phyloP scores from a whole-genome alignment of 345 rosid species.

The Hibiscus mutabilis region DNA sequence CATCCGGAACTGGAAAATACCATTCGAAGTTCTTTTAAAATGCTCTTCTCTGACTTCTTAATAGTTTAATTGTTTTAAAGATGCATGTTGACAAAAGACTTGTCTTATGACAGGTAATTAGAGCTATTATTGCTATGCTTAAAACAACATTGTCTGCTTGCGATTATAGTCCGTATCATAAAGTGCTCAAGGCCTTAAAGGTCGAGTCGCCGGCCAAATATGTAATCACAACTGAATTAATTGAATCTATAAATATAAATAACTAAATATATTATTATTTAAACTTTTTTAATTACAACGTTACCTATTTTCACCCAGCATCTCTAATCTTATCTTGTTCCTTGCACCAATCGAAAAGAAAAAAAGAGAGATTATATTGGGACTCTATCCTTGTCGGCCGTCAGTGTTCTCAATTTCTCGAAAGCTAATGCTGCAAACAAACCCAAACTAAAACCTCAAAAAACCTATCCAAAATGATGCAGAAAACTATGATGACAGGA shows the following conservation, averaged over 20 bases:
- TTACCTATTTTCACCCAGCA: too few species aligned
- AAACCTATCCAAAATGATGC: constrained; percentile 7
- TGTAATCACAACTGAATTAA: too few species aligned
- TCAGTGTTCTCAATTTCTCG: neutral
- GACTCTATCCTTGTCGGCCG: neutral
- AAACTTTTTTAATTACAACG: too few species aligned
- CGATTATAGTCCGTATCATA: constrained; percentile 74
- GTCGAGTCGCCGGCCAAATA: too few species aligned
- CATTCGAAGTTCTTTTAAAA: constrained; percentile 28
- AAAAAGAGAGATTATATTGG: neutral
- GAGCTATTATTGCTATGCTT: constrained; percentile 73
- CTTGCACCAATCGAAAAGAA: too few species aligned
- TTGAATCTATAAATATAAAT: too few species aligned
- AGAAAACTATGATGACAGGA: constrained; percentile 49
- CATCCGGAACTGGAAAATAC: constrained; percentile 82
- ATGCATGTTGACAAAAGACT: constrained; percentile 9
- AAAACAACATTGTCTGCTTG: constrained; percentile 67
- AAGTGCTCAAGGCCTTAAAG: constrained; percentile 61
- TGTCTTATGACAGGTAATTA: constrained; percentile 47
- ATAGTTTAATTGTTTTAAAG: neutral
- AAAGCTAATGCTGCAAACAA: neutral
- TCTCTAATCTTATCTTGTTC: too few species aligned
- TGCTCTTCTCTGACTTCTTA: neutral
- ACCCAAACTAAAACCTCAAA: neutral
- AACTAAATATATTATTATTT: too few species aligned